Percentiles rank a stretch among this genome's conserved stretches.
Conservation (phyloP, 192 early-diverging fungal genomes). For the Diversispora epigaea region DNA sequence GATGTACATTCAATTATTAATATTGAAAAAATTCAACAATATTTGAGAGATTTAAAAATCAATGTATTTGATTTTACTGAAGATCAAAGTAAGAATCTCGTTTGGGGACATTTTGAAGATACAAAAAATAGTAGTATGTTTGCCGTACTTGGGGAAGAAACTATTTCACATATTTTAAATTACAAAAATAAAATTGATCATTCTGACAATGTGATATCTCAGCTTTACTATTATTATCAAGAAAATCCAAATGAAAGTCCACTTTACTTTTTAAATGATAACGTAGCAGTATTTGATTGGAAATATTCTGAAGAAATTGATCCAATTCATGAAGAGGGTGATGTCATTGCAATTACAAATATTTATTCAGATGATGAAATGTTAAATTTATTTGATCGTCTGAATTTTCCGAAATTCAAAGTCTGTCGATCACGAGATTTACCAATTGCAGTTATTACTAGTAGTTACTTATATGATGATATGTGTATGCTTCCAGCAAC, state of each 20-base stretch:
- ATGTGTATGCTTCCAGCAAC: constrained; percentile 58
- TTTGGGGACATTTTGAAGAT: constrained; percentile 38
- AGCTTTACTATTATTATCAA: background rate
- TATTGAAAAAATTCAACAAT: constrained; percentile 33
- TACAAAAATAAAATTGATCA: constrained; percentile 17
- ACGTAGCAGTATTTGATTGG: background rate
- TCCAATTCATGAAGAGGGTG: background rate
- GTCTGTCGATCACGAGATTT: constrained; percentile 28
- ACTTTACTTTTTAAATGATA: background rate
- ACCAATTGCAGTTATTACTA: constrained; percentile 51
- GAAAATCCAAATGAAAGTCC: background rate
- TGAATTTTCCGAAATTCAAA: constrained; percentile 30
- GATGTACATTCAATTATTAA: constrained; percentile 41
- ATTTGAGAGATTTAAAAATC: constrained; percentile 18
- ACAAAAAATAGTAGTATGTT: no score
- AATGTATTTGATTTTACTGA: constrained; percentile 5
- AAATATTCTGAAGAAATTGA: background rate
- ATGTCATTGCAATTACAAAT: background rate
- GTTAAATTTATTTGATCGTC: constrained; percentile 10
- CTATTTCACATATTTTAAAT: constrained; percentile 24
- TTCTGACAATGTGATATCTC: background rate
- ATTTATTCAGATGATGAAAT: background rate
- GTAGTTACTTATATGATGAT: constrained; percentile 55
- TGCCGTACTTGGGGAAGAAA: no score
- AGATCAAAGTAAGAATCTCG: constrained; percentile 29